Evolutionary conservation across 371 early-diverging fungal species (phyloP).

Genomic region (Rhizomucor miehei): DNA sequence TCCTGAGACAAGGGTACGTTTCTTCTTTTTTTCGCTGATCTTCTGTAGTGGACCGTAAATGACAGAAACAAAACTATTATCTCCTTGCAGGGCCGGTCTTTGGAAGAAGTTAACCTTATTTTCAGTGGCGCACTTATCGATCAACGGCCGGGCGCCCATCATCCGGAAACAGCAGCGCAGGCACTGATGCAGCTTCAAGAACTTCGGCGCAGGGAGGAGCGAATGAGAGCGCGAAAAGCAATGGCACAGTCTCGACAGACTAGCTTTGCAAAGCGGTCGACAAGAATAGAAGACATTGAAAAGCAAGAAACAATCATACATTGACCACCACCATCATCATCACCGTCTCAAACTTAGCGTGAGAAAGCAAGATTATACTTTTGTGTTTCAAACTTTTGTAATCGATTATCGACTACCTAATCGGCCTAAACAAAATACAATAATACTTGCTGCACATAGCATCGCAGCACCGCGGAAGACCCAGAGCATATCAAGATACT

Average conservation of each 20-base stretch:
- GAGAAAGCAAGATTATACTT: too few species aligned
- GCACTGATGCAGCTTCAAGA: conserved; percentile 21
- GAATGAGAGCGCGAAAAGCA: too few species aligned
- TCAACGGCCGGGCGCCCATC: conserved; percentile 42
- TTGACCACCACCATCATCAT: too few species aligned
- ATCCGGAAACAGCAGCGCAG: conserved; percentile 49
- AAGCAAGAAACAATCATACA: too few species aligned
- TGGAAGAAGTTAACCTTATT: conserved; percentile 46
- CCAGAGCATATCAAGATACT: conserved; percentile 17
- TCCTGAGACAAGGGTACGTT: conserved; percentile 73
- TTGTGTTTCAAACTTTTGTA: background rate
- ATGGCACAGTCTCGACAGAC: too few species aligned
- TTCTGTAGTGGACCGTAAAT: background rate
- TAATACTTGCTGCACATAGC: conserved; percentile 11
- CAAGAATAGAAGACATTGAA: too few species aligned
- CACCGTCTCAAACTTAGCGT: too few species aligned
- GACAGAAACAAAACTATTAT: background rate
- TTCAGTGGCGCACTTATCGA: conserved; percentile 48
- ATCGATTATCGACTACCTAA: background rate
- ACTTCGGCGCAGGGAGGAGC: conserved; percentile 11
- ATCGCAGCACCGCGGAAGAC: conserved; percentile 19
- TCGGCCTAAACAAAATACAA: conserved; percentile 16
- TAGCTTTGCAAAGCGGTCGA: too few species aligned
- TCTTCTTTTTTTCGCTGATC: background rate
- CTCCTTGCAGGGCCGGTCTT: conserved; percentile 24